Evolutionary conservation across 2,329 filamentous ascomycete species (phyloP), one percentile per base, ranked within the genome.

Genomic region (Botrytis tulipae): DNA sequence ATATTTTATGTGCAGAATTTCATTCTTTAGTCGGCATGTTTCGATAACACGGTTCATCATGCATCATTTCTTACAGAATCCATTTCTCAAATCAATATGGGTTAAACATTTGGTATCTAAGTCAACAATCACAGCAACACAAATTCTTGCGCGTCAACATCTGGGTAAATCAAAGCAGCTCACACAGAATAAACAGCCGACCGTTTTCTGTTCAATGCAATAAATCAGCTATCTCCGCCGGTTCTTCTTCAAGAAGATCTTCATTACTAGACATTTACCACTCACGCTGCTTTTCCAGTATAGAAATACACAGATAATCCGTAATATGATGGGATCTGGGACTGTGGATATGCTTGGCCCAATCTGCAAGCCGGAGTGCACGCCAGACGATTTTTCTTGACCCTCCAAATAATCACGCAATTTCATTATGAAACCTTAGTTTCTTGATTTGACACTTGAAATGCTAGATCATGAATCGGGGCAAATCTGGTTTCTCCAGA

Each of bases 311-410:
- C 22, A 6, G 25, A n/a, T n/a, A 0, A 51, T 51, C 14, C 25
- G 10, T 14, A n/a, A 14, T n/a, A 6, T 51, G 8, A 25, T 48
- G 20, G 3, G 20, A 9, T 48, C 20, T 48, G 1, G 46, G 20
- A 4, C 44, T 46, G 4, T 22, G 44, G 44, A 22, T 9, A 46
- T 25, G 46, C 20, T 22, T 48, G 20, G 20, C 46, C 20, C 20
- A 10, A 10, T 48, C 46, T 48, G 46, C 46, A 25, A 51, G 46
- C 10, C 9, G 25, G 4, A 3, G 25, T n/a, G 10, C 25, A 51
- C 2, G 10, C 1, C 10, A 14, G 2, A 3, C 0, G 10, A 0
- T 51, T n/a, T n/a, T 51, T 51, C 46, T n/a, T 51, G 25, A 3
- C 10, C n/a, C 22, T n/a, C 25, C 22, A 14, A 1, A 51, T 6